Evolutionary conservation across 306 rosid genomes (phyloP), one percentile per base, ranked within the genome.

Genomic region (Prunus mongolica): DNA sequence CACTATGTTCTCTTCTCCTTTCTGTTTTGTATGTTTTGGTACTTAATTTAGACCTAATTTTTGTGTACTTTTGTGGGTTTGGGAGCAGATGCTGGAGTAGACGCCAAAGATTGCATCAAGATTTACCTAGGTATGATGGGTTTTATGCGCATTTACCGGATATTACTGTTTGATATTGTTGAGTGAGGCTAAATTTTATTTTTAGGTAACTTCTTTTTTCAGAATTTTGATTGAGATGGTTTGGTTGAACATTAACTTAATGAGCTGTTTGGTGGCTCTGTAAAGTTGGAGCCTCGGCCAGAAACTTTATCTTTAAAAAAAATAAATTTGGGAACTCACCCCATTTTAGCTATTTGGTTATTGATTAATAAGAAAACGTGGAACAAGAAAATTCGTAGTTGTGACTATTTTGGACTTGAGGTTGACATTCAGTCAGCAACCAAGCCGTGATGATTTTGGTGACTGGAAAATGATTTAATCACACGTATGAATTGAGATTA

Each of bases 41-140:
- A 67, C 72, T 34, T 34, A 34, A 34, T 34, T 34, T 34, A 34
- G 41, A 34, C 41, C 41, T 34, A 34, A 34, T 5, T 79, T 69
- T 46, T 62, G 4, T 22, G 25, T 72, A 55, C 30, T 67, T 71
- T 6, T 46, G 25, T 81, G 19, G 71, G 12, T 81, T 22, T 71
- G 66, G 78, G 25, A 47, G 73, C 79, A 79, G 98, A 92, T 92
- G 65, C 74, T 71, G 98, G 96, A 60, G 80, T 94, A 28, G 93
- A 92, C 65, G 96, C 97, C 12, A 89, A 84, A 71, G 96, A 91
- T 20, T 94, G 97, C 85, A 89, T 94, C 76, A 77, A 83, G 81
- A 87, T 94, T 45, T 94, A 76, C 65, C 83, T 94, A 32, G 98
- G 98, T 92, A 90, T 19, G 70, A n/a, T 67, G 61, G 12, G 7